phyloP scores from a whole-genome alignment of 2,329 filamentous ascomycete species.

The Aspergillus alliaceus region DNA sequence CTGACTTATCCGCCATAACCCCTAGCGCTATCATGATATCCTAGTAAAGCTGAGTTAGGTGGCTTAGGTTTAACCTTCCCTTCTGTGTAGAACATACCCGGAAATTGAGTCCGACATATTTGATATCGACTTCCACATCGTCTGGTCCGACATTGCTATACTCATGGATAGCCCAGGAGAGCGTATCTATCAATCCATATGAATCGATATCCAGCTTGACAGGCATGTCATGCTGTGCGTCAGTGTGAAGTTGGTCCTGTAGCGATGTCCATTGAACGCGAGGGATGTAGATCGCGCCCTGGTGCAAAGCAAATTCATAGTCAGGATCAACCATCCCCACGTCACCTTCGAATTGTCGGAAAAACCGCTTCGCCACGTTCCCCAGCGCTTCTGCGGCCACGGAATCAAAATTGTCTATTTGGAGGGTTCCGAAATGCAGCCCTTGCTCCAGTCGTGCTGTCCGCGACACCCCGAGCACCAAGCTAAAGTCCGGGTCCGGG shows the following conservation, averaged over 20 bases:
- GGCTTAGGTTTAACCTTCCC: neutral
- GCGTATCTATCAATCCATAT: too few relatives aligned
- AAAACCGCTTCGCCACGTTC: too few relatives aligned
- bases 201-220: too few relatives aligned
- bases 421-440: neutral
- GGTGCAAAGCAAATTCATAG: conserved; percentile 2
- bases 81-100: neutral
- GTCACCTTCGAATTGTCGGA: too few relatives aligned
- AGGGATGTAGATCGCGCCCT: neutral
- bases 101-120: neutral
- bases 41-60: neutral
- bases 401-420: neutral
- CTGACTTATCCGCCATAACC: conserved; percentile 20
- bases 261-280: neutral
- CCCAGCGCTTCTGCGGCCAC: too few relatives aligned
- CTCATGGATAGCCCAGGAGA: too few relatives aligned
- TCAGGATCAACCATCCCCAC: too few relatives aligned
- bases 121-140: neutral
- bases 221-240: too few relatives aligned
- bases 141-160: too few relatives aligned
- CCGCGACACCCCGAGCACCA: neutral
- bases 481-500: neutral
- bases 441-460: neutral
- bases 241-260: too few relatives aligned
- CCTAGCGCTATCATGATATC: conserved; percentile 30